These are phyloP conservation scores for Cyclotella cryptica DNA, from an alignment of 108 stramenopile genomes.

Conservation along the genomic window DNA sequence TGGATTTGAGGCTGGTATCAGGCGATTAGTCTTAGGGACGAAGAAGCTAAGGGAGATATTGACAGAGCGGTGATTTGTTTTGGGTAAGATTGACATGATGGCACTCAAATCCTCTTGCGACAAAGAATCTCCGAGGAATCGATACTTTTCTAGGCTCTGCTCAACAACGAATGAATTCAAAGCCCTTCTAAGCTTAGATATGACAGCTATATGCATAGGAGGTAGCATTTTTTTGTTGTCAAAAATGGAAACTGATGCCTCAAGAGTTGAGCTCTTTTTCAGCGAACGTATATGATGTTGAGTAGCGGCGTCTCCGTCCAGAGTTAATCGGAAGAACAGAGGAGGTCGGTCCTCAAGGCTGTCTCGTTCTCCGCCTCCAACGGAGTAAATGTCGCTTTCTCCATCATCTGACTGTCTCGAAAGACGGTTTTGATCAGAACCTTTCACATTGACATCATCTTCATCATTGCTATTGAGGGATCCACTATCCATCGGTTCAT, in stretches of 20 bases:
- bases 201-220: slow-evolving; percentile 44
- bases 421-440: neutral
- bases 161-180: slow-evolving; percentile 72
- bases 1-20: slow-evolving; percentile 66
- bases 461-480: neutral
- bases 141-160: slow-evolving; percentile 70
- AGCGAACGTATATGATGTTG: slow-evolving; percentile 48
- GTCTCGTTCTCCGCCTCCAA: neutral
- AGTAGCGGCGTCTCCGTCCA: slow-evolving; percentile 49
- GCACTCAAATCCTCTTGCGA: slow-evolving; percentile 53
- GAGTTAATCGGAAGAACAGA: slow-evolving; percentile 62
- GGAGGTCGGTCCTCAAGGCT: slow-evolving; percentile 33
- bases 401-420: slow-evolving; percentile 11
- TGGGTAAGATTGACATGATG: slow-evolving; percentile 62
- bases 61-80: slow-evolving; percentile 57
- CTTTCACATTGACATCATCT: neutral
- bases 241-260: slow-evolving; percentile 58
- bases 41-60: slow-evolving; percentile 70
- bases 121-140: slow-evolving; percentile 42
- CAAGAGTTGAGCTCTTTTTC: slow-evolving; percentile 53
- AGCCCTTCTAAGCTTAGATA: slow-evolving; percentile 46
- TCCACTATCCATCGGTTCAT: neutral
- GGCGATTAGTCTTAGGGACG: slow-evolving; percentile 53
- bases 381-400: slow-evolving; percentile 20
- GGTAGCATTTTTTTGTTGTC: slow-evolving; percentile 10